Conservation (phyloP, 208 protist genomes). For the Wallacemonas sp. region DNA sequence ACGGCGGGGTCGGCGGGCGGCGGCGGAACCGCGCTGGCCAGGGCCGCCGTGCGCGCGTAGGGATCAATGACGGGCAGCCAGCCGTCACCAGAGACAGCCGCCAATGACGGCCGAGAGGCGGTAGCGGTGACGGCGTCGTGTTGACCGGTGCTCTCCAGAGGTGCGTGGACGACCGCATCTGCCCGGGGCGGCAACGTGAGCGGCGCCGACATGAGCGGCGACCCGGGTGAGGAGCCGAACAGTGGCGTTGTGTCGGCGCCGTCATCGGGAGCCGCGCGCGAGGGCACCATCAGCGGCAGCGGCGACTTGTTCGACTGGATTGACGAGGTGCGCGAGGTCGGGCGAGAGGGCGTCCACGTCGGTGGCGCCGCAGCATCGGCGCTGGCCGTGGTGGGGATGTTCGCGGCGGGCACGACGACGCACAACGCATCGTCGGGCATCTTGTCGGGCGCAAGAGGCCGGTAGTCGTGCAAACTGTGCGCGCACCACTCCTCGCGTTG, state of each 20-base stretch:
- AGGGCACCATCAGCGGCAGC: neutral
- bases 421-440: neutral
- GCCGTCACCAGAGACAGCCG: neutral
- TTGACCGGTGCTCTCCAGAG: no score
- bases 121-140: no score
- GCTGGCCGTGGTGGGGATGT: neutral
- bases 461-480: conserved; percentile 8
- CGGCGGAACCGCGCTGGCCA: neutral
- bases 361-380: neutral
- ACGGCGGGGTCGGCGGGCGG: neutral
- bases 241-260: no score
- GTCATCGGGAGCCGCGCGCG: no score
- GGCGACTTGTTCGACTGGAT: neutral
- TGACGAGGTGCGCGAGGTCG: neutral
- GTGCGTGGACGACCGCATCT: no score
- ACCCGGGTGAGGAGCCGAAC: no score
- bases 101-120: neutral
- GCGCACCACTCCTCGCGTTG: conserved; percentile 15
- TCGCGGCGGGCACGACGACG: no score
- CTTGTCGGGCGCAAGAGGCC: neutral
- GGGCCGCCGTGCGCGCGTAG: neutral
- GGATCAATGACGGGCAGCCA: neutral
- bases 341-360: neutral
- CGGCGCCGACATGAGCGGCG: no score
- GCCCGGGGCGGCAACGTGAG: no score